A percentile compares a stretch with the other conserved stretches of the same genome.
phyloP scores from a whole-genome alignment of 1,284 basidiomycete genomes.

The Melampsora americana region DNA sequence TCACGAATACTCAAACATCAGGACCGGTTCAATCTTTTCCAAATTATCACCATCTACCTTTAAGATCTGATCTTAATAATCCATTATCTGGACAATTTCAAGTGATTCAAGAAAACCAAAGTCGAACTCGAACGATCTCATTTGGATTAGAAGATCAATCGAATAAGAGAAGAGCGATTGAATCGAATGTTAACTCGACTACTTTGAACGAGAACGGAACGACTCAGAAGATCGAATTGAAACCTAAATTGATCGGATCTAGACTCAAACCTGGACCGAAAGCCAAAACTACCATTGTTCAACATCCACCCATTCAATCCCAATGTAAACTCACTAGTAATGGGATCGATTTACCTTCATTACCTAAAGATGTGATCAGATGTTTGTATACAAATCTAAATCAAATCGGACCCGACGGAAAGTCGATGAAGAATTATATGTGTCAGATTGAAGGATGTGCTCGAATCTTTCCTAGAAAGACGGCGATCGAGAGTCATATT shows the following conservation, averaged over 20 bases:
- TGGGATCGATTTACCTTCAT: background rate
- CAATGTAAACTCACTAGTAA: conserved; percentile 6
- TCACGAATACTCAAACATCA: no score
- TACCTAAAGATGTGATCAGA: conserved; percentile 25
- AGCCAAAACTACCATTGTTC: conserved; percentile 16
- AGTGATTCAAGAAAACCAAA: no score
- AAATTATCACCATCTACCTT: no score
- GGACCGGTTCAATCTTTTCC: no score
- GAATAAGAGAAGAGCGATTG: no score
- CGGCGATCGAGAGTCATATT: conserved; percentile 57
- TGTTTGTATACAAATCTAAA: conserved; percentile 5
- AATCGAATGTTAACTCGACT: no score
- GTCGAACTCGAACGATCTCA: no score
- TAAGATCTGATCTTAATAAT: no score
- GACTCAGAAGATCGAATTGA: no score
- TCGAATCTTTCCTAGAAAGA: conserved; percentile 57
- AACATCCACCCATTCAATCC: conserved; percentile 20
- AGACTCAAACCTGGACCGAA: conserved; percentile 38
- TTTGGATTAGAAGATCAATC: no score
- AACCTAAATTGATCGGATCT: conserved; percentile 5
- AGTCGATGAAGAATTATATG: conserved; percentile 50
- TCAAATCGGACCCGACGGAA: background rate
- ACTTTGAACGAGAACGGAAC: no score
- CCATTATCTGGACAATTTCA: no score
- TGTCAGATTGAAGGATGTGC: conserved; percentile 57